Evolutionary conservation across 352 stramenopile genomes (phyloP), one percentile per base, ranked within the genome.

Genomic region (Pythium pectinolyticum): DNA sequence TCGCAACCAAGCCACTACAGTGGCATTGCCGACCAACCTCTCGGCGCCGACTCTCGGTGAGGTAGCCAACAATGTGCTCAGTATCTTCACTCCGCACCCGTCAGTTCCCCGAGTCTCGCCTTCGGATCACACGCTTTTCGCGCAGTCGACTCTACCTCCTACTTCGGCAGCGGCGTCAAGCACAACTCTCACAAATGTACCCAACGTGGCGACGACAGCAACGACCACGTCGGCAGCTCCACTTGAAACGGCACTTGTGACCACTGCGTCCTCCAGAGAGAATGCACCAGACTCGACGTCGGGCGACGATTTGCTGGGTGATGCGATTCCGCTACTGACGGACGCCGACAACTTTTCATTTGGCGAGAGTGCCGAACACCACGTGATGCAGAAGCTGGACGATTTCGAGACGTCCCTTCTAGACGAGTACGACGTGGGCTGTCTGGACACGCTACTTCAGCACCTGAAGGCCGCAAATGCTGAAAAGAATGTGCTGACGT

Each of bases 351-450:
- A 83, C 56, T 92, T 89, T 58, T 72, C 72, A 20, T 91, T 93
- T 64, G 77, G 69, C 27, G 84, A 93, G 41, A 77, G 79, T 40
- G 86, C 58, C 64, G 77, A 89, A 79, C 78, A 95, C 73, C 69
- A 88, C 63, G 86, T 95, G 48, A 93, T 95, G 84, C 88, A 88
- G 70, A 92, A 90, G 60, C 72, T 95, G 39, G 86, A 95, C 47
- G 86, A 95, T 68, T 92, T 95, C 65, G 86, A 95, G 58, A 82
- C 84, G 46, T 93, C 84, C n/a, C 61, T 95, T 41, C 69, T 95
- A 30, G 82, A 95, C 47, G 86, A 95, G 58, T 95, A 95, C 73
- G 86, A 95, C 41, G 86, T 93, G 2, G 80, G 73, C 17, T 94
- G 84, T 41, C 73, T 95, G 30, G 86, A 95, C 57, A 92, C 82